phyloP scores from a whole-genome alignment of 1,284 basidiomycete genomes.

The Chondrostereum purpureum region DNA sequence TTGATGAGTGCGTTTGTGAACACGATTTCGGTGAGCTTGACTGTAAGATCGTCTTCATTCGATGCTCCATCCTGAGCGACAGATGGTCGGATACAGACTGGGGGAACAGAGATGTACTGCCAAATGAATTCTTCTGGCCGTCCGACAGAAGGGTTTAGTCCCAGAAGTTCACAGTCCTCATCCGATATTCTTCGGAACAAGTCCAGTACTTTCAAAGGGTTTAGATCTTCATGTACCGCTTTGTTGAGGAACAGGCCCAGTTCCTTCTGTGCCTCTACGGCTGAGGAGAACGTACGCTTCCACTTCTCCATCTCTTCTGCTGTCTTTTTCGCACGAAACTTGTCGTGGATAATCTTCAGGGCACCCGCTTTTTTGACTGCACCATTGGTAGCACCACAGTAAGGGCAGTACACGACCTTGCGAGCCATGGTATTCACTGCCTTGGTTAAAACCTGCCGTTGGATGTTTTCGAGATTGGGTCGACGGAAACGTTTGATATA shows the following conservation, averaged over 20 bases:
- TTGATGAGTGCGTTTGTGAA: constrained; percentile 93
- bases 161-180: constrained; percentile 95
- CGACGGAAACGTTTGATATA: constrained; percentile 88
- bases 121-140: constrained; percentile 97
- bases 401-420: constrained; percentile 89
- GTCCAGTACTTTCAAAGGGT: constrained; percentile 90
- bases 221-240: constrained; percentile 89
- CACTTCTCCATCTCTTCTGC: constrained; percentile 85
- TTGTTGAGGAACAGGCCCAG: constrained; percentile 83
- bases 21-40: constrained; percentile 96
- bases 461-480: constrained; percentile 89
- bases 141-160: constrained; percentile 84
- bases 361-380: constrained; percentile 95
- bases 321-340: constrained; percentile 93
- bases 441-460: constrained; percentile 82
- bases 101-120: constrained; percentile 99
- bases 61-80: constrained; percentile 96
- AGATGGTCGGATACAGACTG: constrained; percentile 95
- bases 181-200: constrained; percentile 91
- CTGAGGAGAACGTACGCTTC: constrained; percentile 79
- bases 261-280: constrained; percentile 85
- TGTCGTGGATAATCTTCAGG: constrained; percentile 96
- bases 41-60: constrained; percentile 98
- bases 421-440: constrained; percentile 86
- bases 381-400: constrained; percentile 92